A percentile compares a stretch with the other conserved stretches of the same genome.
These are phyloP conservation scores for Rugiboletus extremiorientalis DNA, from an alignment of 1,284 basidiomycete species.

Conservation along the genomic window DNA sequence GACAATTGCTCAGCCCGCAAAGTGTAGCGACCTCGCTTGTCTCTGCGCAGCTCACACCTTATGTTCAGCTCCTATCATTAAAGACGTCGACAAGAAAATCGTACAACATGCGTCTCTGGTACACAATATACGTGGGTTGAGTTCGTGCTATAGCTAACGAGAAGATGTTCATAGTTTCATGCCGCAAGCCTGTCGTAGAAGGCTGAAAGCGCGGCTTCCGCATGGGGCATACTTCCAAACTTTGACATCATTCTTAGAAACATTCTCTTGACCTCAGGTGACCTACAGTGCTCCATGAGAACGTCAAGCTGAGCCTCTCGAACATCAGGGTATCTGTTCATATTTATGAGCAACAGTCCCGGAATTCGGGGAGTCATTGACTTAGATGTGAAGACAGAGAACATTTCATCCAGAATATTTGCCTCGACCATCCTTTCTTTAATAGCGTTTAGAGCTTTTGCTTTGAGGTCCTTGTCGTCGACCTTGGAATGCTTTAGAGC, in stretches of 20 bases:
- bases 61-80: neutral
- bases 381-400: conserved; percentile 33
- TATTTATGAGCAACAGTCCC: conserved; percentile 3
- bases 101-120: neutral
- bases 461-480: conserved; percentile 19
- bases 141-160: neutral
- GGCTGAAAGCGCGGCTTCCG: conserved; percentile 14
- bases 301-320: conserved; percentile 11
- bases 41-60: neutral
- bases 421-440: conserved; percentile 11
- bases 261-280: conserved; percentile 14
- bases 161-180: neutral
- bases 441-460: conserved; percentile 25
- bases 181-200: conserved; percentile 20
- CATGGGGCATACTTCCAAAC: conserved; percentile 19
- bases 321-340: conserved; percentile 21
- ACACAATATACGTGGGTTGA: neutral
- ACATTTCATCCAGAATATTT: conserved; percentile 30
- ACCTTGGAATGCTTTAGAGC: conserved; percentile 11
- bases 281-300: conserved; percentile 9
- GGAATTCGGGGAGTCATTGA: conserved; percentile 1
- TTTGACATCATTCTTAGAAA: conserved; percentile 17
- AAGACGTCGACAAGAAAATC: neutral
- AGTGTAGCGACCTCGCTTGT: neutral
- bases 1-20: neutral